Conservation (phyloP, 2,329 filamentous ascomycete species). For the Nemania abortiva region DNA sequence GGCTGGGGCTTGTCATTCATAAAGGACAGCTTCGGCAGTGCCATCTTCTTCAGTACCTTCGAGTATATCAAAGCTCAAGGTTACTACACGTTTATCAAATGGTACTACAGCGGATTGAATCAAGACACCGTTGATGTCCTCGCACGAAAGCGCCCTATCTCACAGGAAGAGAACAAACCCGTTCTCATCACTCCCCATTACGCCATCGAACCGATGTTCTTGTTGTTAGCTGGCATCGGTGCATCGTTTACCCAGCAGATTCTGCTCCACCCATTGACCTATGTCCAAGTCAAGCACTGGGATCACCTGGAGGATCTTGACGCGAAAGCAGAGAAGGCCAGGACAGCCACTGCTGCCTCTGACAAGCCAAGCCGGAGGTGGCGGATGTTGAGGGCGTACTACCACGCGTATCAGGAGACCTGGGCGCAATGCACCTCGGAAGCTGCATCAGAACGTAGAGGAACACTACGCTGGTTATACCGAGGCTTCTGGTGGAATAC, state of each 20-base stretch:
- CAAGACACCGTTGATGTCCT: constrained; percentile 64
- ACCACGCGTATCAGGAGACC: constrained; percentile 77
- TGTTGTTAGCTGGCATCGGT: constrained; percentile 75
- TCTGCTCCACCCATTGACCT: constrained; percentile 76
- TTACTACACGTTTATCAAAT: constrained; percentile 77
- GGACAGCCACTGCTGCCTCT: constrained; percentile 50
- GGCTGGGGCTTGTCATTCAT: constrained; percentile 77
- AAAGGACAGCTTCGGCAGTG: constrained; percentile 77
- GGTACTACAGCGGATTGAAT: constrained; percentile 73
- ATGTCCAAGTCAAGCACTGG: constrained; percentile 80
- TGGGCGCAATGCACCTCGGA: constrained; percentile 69
- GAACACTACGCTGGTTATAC: constrained; percentile 74
- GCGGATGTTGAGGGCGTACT: constrained; percentile 73
- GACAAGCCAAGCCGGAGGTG: constrained; percentile 55
- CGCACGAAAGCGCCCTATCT: constrained; percentile 59
- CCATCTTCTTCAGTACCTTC: constrained; percentile 80
- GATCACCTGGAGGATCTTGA: constrained; percentile 79
- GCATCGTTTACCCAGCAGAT: constrained; percentile 77
- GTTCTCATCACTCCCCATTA: constrained; percentile 78
- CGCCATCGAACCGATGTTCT: constrained; percentile 77
- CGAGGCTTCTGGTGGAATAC: constrained; percentile 79
- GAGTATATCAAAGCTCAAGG: constrained; percentile 81
- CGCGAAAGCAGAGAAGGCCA: constrained; percentile 64
- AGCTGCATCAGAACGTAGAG: constrained; percentile 67
- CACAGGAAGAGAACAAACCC: constrained; percentile 48